Percentiles rank a stretch among this genome's conserved stretches.
Conservation (phyloP, 2,329 filamentous ascomycete species). For the Neurospora sp. region DNA sequence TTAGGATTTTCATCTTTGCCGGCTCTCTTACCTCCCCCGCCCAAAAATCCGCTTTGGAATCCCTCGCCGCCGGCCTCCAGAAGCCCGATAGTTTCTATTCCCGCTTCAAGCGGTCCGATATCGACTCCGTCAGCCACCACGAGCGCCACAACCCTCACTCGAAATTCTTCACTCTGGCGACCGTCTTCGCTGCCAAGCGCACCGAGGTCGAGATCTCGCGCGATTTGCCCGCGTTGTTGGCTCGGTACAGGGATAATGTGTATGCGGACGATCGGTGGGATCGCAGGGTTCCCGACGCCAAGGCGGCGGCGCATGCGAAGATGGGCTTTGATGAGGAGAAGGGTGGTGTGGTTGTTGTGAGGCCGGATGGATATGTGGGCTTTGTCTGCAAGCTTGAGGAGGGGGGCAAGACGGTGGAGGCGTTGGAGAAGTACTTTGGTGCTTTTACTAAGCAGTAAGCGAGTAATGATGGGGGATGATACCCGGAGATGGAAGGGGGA, state of each 20-base stretch:
- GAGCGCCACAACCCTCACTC: constrained; percentile 81
- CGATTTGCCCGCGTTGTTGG: constrained; percentile 60
- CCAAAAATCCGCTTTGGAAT: constrained; percentile 23
- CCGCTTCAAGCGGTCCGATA: constrained; percentile 52
- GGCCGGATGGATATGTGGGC: constrained; percentile 81
- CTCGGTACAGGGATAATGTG: constrained; percentile 68
- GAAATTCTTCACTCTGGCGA: constrained; percentile 68
- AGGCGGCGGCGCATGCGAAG: constrained; percentile 73
- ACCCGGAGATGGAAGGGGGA: background rate
- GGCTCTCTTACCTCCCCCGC: constrained; percentile 52
- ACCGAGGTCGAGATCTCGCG: constrained; percentile 61
- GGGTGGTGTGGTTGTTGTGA: constrained; percentile 72
- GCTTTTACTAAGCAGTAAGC: constrained; percentile 49
- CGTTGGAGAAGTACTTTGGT: constrained; percentile 72
- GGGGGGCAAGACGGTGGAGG: constrained; percentile 69
- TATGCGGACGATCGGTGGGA: constrained; percentile 82
- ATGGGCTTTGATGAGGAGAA: constrained; percentile 66
- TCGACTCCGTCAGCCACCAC: constrained; percentile 57
- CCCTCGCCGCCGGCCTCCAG: constrained; percentile 43
- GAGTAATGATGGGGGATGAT: background rate
- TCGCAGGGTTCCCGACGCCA: constrained; percentile 55
- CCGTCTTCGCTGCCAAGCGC: constrained; percentile 60
- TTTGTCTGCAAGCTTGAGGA: constrained; percentile 64
- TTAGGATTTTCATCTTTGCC: constrained; percentile 79
- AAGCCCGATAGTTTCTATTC: constrained; percentile 58